These are phyloP conservation scores for Trametes cubensis DNA, from an alignment of 768 basidiomycete genomes.

Conservation along the genomic window DNA sequence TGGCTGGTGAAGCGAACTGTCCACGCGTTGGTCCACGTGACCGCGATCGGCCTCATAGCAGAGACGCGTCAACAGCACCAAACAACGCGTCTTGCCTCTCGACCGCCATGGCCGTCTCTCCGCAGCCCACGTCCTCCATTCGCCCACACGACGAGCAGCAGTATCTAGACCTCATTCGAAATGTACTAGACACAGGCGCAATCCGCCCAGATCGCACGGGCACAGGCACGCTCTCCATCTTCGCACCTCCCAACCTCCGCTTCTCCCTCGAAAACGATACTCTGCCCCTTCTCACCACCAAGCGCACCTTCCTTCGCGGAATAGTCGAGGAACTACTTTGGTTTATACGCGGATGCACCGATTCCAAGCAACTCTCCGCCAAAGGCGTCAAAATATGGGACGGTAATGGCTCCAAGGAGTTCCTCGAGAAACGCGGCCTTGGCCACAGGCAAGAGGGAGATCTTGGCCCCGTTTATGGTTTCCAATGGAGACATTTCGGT, in stretches of 20 bases:
- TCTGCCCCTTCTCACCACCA: conserved; percentile 92
- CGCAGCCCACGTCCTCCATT: neutral
- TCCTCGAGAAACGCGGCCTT: conserved; percentile 84
- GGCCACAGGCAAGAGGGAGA: conserved; percentile 86
- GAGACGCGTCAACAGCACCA: conserved; percentile 13
- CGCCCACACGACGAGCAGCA: conserved; percentile 79
- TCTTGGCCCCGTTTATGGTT: conserved; percentile 95
- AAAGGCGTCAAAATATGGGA: conserved; percentile 98
- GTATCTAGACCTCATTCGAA: conserved; percentile 81
- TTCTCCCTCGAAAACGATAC: conserved; percentile 80
- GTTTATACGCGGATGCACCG: conserved; percentile 88
- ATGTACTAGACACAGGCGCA: conserved; percentile 77
- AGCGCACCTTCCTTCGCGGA: conserved; percentile 89
- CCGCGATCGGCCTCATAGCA: neutral
- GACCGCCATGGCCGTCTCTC: conserved; percentile 9
- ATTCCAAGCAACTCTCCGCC: conserved; percentile 70
- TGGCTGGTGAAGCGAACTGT: conserved; percentile 1
- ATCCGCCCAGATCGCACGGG: conserved; percentile 89
- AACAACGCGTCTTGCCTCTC: conserved; percentile 17
- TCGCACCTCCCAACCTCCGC: conserved; percentile 87
- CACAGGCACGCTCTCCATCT: conserved; percentile 89
- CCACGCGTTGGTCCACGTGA: conserved; percentile 14
- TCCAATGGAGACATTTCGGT: conserved; percentile 96
- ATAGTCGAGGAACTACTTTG: conserved; percentile 94
- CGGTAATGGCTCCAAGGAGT: conserved; percentile 89